These are phyloP conservation scores for Paraconiothyrium sp. DNA, from an alignment of 2,329 filamentous ascomycete species.

Conservation along the genomic window DNA sequence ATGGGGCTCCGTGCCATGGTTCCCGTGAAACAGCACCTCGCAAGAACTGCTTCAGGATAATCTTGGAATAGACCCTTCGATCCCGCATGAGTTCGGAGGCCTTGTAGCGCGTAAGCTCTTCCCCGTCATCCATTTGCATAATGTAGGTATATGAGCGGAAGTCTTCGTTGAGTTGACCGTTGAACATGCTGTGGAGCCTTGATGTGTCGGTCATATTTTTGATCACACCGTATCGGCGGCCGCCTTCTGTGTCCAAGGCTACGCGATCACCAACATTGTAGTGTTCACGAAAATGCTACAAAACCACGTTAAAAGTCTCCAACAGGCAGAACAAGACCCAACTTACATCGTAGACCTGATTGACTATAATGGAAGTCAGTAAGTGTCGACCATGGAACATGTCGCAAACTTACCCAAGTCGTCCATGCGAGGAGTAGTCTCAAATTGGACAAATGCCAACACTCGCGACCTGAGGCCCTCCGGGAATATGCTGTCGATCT, in stretches of 20 bases:
- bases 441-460: constrained; percentile 88
- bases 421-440: constrained; percentile 84
- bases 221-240: constrained; percentile 41
- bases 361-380: constrained; percentile 40
- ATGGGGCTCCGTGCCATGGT: constrained; percentile 94
- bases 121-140: constrained; percentile 44
- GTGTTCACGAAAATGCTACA: constrained; percentile 47
- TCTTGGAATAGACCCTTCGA: constrained; percentile 92
- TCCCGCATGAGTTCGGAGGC: constrained; percentile 78
- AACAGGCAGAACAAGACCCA: not conserved
- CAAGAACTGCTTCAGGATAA: constrained; percentile 90
- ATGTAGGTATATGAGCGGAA: constrained; percentile 45
- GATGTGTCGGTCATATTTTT: constrained; percentile 43
- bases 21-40: constrained; percentile 94
- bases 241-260: constrained; percentile 42
- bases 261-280: constrained; percentile 46
- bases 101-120: constrained; percentile 59
- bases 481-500: constrained; percentile 91
- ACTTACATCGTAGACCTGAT: constrained; percentile 43
- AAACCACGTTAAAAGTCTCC: constrained; percentile 18
- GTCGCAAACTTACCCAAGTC: constrained; percentile 66
- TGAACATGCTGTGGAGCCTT: constrained; percentile 39
- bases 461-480: constrained; percentile 91
- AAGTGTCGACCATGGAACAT: constrained; percentile 43
- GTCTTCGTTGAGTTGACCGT: constrained; percentile 38